Evolutionary conservation across 192 early-diverging fungal species (phyloP), one percentile per base, ranked within the genome.

Genomic region (Oehlia diaphana): DNA sequence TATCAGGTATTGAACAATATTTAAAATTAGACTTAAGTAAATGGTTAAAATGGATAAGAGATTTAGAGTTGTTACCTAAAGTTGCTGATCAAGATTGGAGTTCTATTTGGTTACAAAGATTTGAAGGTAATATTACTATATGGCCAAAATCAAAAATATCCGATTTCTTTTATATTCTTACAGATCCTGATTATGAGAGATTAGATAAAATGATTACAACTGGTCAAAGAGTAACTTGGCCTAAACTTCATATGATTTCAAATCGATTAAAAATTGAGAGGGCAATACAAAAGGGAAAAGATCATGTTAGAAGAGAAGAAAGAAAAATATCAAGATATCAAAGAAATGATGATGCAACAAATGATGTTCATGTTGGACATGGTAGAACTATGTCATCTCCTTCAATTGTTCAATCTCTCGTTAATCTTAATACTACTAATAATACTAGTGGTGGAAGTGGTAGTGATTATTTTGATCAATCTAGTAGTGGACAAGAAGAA

Each of bases 51-150:
- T 87, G 96, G 13, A 83, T 95, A 16, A 83, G 94, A 81, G 95
- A 97, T 75, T 77, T 96, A 16, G 87, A 92, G 72, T 82, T 99
- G 16, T 82, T 96, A 53, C 97, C 97, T 2, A 86, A 86, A 47
- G 74, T 95, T 47, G 86, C 94, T 77, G 87, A 89, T 70, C 93
- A 93, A 72, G 94, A 97, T 83, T 91, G 94, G 88, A 92, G 93
- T 39, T 88, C 87, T 68, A 84, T 98, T 5, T 97, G 92, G 90
- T 84, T 96, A 76, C 97, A 98, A 80, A 91, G 91, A 79, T 96
- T 97, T 86, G 93, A 96, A 67, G 97, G 96, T 19, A 88, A 90
- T 74, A 88, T 95, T 23, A 98, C 95, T 0, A 93, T 98, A 63
- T 81, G 95, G 81, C 92, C 93, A 62, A 85, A 88, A 72, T 81